Percentiles rank a stretch among this genome's conserved stretches.
phyloP scores from a whole-genome alignment of 768 basidiomycete genomes.

The Jaapia argillacea region DNA sequence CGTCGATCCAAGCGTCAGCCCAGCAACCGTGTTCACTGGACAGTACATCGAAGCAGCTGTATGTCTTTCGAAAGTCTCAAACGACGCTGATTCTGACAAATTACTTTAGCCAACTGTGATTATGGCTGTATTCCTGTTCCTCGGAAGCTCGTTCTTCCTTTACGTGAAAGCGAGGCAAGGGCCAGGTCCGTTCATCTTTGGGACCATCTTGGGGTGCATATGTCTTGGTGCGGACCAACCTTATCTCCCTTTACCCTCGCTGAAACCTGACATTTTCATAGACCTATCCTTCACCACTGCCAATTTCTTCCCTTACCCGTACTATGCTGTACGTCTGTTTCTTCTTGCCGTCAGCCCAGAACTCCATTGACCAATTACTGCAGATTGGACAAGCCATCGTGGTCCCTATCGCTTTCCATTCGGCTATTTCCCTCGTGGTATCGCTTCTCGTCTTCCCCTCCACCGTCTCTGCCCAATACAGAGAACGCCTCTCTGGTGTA shows the following conservation, averaged over 20 bases:
- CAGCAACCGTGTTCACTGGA: slow-evolving; percentile 34
- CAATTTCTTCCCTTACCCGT: slow-evolving; percentile 53
- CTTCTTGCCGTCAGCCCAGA: not conserved
- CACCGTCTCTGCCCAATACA: slow-evolving; percentile 52
- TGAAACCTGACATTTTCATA: slow-evolving; percentile 12
- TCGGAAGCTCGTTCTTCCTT: slow-evolving; percentile 46
- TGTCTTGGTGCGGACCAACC: slow-evolving; percentile 33
- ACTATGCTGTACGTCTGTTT: slow-evolving; percentile 33
- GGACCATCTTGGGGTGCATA: slow-evolving; percentile 49
- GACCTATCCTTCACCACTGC: slow-evolving; percentile 53
- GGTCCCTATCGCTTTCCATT: slow-evolving; percentile 50
- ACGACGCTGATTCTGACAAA: slow-evolving; percentile 8
- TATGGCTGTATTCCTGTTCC: slow-evolving; percentile 49
- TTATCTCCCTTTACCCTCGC: not conserved
- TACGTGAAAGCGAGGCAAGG: slow-evolving; percentile 51
- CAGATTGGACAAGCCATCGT: slow-evolving; percentile 42
- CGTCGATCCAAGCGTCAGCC: slow-evolving; percentile 26
- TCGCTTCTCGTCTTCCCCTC: slow-evolving; percentile 53
- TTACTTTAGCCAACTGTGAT: slow-evolving; percentile 45
- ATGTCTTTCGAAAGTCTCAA: slow-evolving; percentile 13
- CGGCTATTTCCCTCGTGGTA: slow-evolving; percentile 39
- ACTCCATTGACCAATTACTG: slow-evolving; percentile 2
- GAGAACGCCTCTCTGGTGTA: slow-evolving; percentile 34
- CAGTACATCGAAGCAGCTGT: slow-evolving; percentile 45
- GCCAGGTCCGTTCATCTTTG: slow-evolving; percentile 53